Conservation (phyloP, 2,329 filamentous ascomycete genomes). For the Trichoderma arundinaceum region DNA sequence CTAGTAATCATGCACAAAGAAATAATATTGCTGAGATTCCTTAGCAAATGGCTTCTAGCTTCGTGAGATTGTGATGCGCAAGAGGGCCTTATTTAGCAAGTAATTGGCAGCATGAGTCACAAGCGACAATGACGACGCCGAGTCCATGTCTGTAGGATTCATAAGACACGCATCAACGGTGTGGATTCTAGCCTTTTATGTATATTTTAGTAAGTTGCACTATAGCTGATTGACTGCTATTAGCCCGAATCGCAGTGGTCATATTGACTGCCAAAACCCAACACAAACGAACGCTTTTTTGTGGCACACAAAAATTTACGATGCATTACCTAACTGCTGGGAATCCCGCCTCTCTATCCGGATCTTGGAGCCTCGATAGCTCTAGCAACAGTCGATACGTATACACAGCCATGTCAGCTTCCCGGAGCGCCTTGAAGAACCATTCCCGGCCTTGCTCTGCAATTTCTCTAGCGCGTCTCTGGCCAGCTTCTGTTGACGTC, state of each 20-base stretch:
- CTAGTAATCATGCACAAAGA: neutral
- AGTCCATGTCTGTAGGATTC: constrained; percentile 1
- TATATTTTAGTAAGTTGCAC: neutral
- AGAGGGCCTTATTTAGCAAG: neutral
- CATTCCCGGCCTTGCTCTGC: constrained; percentile 61
- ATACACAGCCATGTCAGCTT: constrained; percentile 65
- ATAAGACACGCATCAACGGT: neutral
- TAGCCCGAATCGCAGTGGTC: neutral
- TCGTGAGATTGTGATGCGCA: neutral
- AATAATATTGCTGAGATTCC: neutral
- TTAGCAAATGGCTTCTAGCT: too few species aligned
- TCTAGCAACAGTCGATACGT: constrained; percentile 67
- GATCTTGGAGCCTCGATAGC: constrained; percentile 52
- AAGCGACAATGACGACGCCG: neutral
- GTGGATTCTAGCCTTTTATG: neutral
- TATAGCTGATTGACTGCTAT: neutral
- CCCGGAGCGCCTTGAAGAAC: constrained; percentile 59
- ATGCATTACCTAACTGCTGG: neutral
- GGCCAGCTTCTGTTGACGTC: constrained; percentile 52
- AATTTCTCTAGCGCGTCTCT: constrained; percentile 54
- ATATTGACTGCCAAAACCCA: neutral
- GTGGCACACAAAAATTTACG: too few species aligned
- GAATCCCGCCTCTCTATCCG: constrained; percentile 18
- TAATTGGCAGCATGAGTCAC: constrained; percentile 8
- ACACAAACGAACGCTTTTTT: neutral